Evolutionary conservation across 352 stramenopile genomes (phyloP).

Genomic region (Phytopythium sindhum): DNA sequence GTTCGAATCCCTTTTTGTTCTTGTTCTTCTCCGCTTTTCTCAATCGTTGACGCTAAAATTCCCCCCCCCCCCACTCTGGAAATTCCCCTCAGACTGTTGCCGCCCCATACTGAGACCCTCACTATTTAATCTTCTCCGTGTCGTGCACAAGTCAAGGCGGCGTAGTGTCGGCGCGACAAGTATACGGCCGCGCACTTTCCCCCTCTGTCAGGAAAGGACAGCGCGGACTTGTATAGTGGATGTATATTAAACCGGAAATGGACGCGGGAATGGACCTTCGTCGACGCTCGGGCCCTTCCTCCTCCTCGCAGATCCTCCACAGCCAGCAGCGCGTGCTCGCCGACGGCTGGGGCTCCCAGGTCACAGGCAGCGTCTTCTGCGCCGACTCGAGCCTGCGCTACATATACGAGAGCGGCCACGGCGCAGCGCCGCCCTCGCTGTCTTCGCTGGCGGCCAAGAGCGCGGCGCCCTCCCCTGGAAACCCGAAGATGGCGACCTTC

Average conservation of each 20-base stretch:
- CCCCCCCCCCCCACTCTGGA: no score
- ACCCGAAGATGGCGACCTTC: background rate
- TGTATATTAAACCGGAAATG: background rate
- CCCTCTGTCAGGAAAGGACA: background rate
- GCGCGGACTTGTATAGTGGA: background rate
- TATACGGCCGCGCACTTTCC: background rate
- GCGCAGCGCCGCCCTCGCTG: slow-evolving; percentile 6
- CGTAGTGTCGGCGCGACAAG: background rate
- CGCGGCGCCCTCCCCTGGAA: background rate
- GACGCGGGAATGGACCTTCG: background rate
- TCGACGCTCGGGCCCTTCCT: background rate
- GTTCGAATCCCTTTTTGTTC: background rate
- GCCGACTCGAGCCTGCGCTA: slow-evolving; percentile 77
- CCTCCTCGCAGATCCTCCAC: background rate
- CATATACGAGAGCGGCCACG: slow-evolving; percentile 55
- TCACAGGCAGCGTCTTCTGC: slow-evolving; percentile 69
- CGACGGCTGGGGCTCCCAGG: slow-evolving; percentile 60
- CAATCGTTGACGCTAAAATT: background rate
- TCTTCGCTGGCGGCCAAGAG: background rate
- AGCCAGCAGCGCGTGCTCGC: slow-evolving; percentile 58
- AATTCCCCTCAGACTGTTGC: no score
- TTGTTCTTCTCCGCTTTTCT: background rate
- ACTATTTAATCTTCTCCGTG: background rate
- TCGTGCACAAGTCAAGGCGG: background rate
- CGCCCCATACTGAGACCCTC: no score